Conservation (phyloP, 106 monocot species). For the Posidonia australis region DNA sequence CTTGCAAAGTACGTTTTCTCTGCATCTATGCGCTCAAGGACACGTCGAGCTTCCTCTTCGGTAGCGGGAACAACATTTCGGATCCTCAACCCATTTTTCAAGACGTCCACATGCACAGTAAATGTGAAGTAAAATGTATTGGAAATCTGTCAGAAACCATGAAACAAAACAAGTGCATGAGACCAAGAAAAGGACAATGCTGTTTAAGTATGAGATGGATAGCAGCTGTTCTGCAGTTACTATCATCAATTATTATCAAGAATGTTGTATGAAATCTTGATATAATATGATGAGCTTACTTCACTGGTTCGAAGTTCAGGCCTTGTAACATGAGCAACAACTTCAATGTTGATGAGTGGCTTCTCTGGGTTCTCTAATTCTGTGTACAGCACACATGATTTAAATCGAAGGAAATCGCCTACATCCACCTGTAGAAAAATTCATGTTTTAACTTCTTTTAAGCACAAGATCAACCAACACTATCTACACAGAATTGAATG, state of each 20-base stretch:
- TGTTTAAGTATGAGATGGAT: not conserved
- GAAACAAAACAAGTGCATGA: too few species aligned
- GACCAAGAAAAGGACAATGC: not conserved
- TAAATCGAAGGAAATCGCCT: constrained; percentile 86
- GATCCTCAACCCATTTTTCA: constrained; percentile 62
- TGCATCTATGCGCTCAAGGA: constrained; percentile 84
- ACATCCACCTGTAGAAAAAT: constrained; percentile 67
- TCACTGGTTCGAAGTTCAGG: constrained; percentile 92
- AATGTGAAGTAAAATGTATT: constrained; percentile 98
- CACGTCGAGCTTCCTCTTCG: constrained; percentile 84
- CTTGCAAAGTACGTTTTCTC: constrained; percentile 20
- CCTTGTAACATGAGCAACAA: constrained; percentile 88
- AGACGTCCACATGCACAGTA: constrained; percentile 42
- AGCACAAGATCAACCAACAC: too few species aligned
- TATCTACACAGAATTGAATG: too few species aligned
- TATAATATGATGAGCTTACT: constrained; percentile 17
- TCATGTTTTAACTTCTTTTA: not conserved
- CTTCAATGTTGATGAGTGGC: constrained; percentile 87
- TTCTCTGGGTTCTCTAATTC: constrained; percentile 64
- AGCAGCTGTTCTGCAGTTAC: not conserved
- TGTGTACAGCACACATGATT: constrained; percentile 95
- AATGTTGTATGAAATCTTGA: not conserved
- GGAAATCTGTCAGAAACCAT: constrained; percentile 44
- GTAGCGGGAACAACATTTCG: constrained; percentile 89
- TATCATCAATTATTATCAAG: not conserved